Percentiles rank a stretch among this genome's conserved stretches.
Conservation (phyloP, 2,329 filamentous ascomycete species). For the Diaporthe nobilis region DNA sequence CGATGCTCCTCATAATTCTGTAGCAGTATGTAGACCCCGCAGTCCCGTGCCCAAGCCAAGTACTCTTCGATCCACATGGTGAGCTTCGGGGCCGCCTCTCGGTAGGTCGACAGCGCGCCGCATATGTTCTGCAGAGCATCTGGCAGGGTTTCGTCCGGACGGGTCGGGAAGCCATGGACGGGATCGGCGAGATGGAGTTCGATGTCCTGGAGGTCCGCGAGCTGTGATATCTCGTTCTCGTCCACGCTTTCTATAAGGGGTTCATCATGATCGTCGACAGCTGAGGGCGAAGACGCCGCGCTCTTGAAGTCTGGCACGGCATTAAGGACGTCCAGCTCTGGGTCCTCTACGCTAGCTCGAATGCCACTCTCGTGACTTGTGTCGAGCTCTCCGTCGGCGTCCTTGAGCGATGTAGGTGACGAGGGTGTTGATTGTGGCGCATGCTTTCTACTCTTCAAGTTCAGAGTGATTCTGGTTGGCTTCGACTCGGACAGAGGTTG, state of each 20-base stretch:
- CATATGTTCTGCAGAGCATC: slow-evolving; percentile 49
- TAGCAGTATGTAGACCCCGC: slow-evolving; percentile 53
- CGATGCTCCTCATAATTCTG: slow-evolving; percentile 60
- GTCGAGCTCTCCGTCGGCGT: slow-evolving; percentile 43
- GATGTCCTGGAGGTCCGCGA: slow-evolving; percentile 43
- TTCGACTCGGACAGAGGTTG: slow-evolving; percentile 58
- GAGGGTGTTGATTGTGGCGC: slow-evolving; percentile 58
- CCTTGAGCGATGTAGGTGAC: slow-evolving; percentile 59
- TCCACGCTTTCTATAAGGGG: slow-evolving; percentile 61
- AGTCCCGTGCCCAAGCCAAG: slow-evolving; percentile 56
- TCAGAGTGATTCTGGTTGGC: slow-evolving; percentile 73
- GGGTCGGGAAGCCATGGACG: slow-evolving; percentile 62
- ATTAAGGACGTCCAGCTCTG: slow-evolving; percentile 56
- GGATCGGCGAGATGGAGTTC: slow-evolving; percentile 56
- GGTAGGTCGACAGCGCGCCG: slow-evolving; percentile 46
- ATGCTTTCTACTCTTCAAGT: slow-evolving; percentile 64
- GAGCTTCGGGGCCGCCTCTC: slow-evolving; percentile 50
- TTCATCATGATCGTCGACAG: slow-evolving; percentile 53
- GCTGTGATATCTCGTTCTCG: slow-evolving; percentile 50
- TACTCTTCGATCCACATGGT: slow-evolving; percentile 66
- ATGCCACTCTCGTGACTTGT: slow-evolving; percentile 49
- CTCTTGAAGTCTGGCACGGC: slow-evolving; percentile 35
- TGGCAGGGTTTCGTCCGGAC: slow-evolving; percentile 46
- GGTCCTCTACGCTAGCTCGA: slow-evolving; percentile 62
- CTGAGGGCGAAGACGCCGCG: slow-evolving; percentile 27